Percentiles rank a stretch among this genome's conserved stretches.
Conservation (phyloP, 768 basidiomycete genomes). For the Dentipellis sp. region DNA sequence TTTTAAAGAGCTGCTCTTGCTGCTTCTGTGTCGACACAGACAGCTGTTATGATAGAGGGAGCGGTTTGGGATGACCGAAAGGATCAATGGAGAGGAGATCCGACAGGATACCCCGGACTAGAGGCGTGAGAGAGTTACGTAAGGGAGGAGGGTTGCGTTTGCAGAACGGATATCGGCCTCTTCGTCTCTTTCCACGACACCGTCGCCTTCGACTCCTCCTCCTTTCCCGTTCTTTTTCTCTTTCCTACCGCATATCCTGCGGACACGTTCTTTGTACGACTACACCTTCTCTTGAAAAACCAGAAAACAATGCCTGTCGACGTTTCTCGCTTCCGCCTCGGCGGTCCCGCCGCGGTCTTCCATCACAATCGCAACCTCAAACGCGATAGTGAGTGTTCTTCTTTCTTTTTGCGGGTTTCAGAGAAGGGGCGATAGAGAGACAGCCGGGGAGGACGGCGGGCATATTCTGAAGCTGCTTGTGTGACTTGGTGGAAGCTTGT, state of each 20-base stretch:
- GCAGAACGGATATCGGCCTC: no score
- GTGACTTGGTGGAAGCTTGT: no score
- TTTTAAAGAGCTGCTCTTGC: no score
- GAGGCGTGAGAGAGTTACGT: no score
- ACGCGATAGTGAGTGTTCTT: neutral
- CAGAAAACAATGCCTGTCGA: neutral
- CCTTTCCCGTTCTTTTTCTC: neutral
- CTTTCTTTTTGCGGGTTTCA: neutral
- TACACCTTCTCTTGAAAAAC: neutral
- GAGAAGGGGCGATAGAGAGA: neutral
- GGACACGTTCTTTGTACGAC: constrained; percentile 11
- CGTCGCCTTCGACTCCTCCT: neutral
- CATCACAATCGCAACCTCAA: neutral
- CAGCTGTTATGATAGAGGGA: no score
- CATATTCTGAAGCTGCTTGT: neutral
- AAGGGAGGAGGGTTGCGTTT: no score
- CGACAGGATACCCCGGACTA: no score
- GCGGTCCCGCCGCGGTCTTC: neutral
- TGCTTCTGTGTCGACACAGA: no score
- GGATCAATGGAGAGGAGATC: no score
- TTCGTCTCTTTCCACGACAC: neutral
- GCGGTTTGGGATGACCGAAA: no score
- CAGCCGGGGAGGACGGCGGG: neutral
- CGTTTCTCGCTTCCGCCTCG: constrained; percentile 3
- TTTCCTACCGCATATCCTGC: constrained; percentile 10